phyloP scores from a whole-genome alignment of 345 rosid species.

The Salix dunnii region DNA sequence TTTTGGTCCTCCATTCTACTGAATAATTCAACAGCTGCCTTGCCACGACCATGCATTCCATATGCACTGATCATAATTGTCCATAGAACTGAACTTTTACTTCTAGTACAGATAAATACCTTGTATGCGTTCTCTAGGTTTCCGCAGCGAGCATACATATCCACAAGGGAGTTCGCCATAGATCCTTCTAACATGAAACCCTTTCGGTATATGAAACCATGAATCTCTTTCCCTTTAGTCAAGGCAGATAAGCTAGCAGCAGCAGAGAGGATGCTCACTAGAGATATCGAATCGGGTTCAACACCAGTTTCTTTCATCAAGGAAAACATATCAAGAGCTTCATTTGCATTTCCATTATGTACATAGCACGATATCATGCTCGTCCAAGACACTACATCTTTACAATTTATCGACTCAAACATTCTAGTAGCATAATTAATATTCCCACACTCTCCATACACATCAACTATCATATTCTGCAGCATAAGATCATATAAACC shows the following conservation, averaged over 20 bases:
- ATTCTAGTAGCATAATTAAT: conserved; percentile 52
- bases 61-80: conserved; percentile 79
- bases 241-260: conserved; percentile 57
- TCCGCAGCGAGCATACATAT: conserved; percentile 83
- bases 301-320: conserved; percentile 46
- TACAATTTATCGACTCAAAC: conserved; percentile 48
- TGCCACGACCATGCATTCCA: conserved; percentile 81
- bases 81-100: conserved; percentile 51
- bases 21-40: conserved; percentile 58
- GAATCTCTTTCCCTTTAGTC: conserved; percentile 76
- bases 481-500: conserved; percentile 56
- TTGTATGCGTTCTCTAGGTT: conserved; percentile 48
- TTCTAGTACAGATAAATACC: conserved; percentile 42
- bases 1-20: conserved; percentile 42
- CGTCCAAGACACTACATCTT: conserved; percentile 86
- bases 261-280: conserved; percentile 59
- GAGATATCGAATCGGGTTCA: conserved; percentile 59
- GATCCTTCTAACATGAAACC: conserved; percentile 56
- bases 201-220: conserved; percentile 54
- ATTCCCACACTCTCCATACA: conserved; percentile 61
- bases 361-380: conserved; percentile 76
- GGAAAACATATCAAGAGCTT: conserved; percentile 54
- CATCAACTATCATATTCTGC: conserved; percentile 56
- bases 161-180: conserved; percentile 56
- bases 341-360: conserved; percentile 50